Evolutionary conservation across 352 stramenopile genomes (phyloP), one percentile per base, ranked within the genome.

Genomic region (Phytophthora foliorum): DNA sequence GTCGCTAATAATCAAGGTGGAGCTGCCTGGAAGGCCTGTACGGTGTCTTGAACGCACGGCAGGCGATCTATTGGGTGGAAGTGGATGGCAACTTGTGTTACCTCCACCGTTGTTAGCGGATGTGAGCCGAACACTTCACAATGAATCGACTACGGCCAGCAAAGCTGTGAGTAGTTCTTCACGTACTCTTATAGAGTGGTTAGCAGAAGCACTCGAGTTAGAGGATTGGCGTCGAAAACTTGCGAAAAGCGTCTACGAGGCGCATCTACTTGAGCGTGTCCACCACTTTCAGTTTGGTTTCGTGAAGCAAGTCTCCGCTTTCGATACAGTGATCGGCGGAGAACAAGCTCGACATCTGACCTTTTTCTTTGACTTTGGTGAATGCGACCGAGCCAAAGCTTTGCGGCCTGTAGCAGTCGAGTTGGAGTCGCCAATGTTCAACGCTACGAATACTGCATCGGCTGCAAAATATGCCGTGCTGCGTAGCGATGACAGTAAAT

Each of bases 201-300:
- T 82, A 6, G 41, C 58, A 2, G 46, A 55, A 21, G 70, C 70
- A 2, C 38, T 84, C 16, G 55, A 67, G 6, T 36, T 88, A 0
- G 42, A 86, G 17, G 31, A 72, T 48, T 85, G 81, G 79, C 79
- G 78, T n/a, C 69, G 76, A 24, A 11, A 54, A 1, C 58, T 90
- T 3, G 70, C 67, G 22, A 51, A 49, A 19, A 56, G 57, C 7
- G 68, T 88, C 10, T 88, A 88, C 63, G 79, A 87, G 41, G 58
- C 75, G 4, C 57, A 63, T 8, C 46, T 86, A 32, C 69, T 90
- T 1, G 79, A 88, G 17, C 60, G 66, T 3, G 60, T 90, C 1
- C 74, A 82, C 46, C 16, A 57, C 1, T 86, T 87, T 46, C 79
- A 90, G 42, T 70, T 75, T 41, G 49, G 55, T 14, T 88, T 90